A percentile compares a stretch with the other conserved stretches of the same genome.
Evolutionary conservation across 106 monocot species (phyloP).

Genomic region (Allium sativum): DNA sequence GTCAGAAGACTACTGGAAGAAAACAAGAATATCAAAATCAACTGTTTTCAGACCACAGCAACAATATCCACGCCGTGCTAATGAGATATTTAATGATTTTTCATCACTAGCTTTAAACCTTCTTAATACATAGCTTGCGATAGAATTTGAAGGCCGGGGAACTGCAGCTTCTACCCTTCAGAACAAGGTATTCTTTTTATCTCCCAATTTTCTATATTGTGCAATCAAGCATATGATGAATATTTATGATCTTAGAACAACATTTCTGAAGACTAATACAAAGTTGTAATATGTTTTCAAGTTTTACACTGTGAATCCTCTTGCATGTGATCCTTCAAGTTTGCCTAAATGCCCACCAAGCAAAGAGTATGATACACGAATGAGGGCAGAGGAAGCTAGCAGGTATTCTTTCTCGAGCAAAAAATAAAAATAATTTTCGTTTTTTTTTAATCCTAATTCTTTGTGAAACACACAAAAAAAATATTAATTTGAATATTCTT

Average conservation of each 20-base stretch:
- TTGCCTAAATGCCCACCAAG: slow-evolving; percentile 80
- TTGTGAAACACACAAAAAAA: too few species aligned
- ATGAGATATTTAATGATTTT: slow-evolving; percentile 40
- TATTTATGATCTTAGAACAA: not conserved
- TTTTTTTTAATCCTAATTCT: too few species aligned
- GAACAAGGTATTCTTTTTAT: slow-evolving; percentile 38
- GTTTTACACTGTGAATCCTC: slow-evolving; percentile 45
- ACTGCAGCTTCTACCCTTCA: slow-evolving; percentile 50
- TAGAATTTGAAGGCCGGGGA: slow-evolving; percentile 51
- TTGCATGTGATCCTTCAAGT: slow-evolving; percentile 44
- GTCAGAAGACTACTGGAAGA: not conserved
- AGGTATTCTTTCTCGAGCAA: slow-evolving; percentile 30
- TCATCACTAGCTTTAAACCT: slow-evolving; percentile 42
- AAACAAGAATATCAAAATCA: slow-evolving; percentile 39
- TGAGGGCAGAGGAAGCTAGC: slow-evolving; percentile 48
- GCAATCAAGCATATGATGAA: too few species aligned
- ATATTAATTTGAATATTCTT: too few species aligned
- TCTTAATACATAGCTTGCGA: slow-evolving; percentile 49
- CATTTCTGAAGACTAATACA: not conserved
- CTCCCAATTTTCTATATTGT: not conserved
- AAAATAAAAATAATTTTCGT: too few species aligned
- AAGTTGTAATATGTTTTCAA: slow-evolving; percentile 7
- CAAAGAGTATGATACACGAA: slow-evolving; percentile 72
- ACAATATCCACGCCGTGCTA: slow-evolving; percentile 33
- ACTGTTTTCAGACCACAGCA: slow-evolving; percentile 55